Evolutionary conservation across 768 basidiomycete genomes (phyloP).

Genomic region (Leucocoprinus birnbaumii): DNA sequence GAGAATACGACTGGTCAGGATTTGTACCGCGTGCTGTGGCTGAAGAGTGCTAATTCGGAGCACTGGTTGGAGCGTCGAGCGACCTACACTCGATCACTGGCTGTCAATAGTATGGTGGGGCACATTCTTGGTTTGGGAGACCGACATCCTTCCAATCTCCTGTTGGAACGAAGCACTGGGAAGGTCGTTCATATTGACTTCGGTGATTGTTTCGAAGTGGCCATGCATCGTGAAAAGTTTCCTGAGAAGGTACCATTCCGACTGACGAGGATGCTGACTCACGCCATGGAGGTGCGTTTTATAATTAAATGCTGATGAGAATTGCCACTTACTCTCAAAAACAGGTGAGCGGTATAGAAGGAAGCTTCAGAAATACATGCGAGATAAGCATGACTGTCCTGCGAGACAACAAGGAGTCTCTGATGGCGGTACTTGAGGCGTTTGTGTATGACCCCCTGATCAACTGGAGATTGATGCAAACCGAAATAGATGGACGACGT

Average conservation of each 20-base stretch:
- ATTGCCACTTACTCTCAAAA: slow-evolving; percentile 12
- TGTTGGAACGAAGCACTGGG: slow-evolving; percentile 88
- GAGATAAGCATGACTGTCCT: slow-evolving; percentile 98
- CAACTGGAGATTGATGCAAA: slow-evolving; percentile 92
- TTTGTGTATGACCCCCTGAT: slow-evolving; percentile 98
- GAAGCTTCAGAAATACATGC: slow-evolving; percentile 93
- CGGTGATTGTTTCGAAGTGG: slow-evolving; percentile 98
- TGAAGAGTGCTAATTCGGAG: slow-evolving; percentile 93
- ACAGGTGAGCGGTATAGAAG: slow-evolving; percentile 96
- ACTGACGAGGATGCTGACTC: slow-evolving; percentile 95
- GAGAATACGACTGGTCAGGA: slow-evolving; percentile 99
- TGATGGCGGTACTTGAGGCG: slow-evolving; percentile 98
- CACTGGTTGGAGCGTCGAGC: slow-evolving; percentile 97
- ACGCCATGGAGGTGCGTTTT: slow-evolving; percentile 91
- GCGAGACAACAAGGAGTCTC: slow-evolving; percentile 96
- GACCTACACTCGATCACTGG: slow-evolving; percentile 93
- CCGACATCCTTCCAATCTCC: slow-evolving; percentile 92
- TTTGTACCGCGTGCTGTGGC: slow-evolving; percentile 93
- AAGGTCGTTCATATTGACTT: slow-evolving; percentile 97
- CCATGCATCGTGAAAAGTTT: slow-evolving; percentile 98
- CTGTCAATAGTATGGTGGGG: slow-evolving; percentile 98
- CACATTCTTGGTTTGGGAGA: slow-evolving; percentile 98
- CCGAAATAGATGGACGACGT: slow-evolving; percentile 70
- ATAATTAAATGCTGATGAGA: not conserved
- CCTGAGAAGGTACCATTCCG: slow-evolving; percentile 99